These are phyloP conservation scores for Arthonia radiata DNA, from an alignment of 495 filamentous ascomycete species.

Conservation along the genomic window DNA sequence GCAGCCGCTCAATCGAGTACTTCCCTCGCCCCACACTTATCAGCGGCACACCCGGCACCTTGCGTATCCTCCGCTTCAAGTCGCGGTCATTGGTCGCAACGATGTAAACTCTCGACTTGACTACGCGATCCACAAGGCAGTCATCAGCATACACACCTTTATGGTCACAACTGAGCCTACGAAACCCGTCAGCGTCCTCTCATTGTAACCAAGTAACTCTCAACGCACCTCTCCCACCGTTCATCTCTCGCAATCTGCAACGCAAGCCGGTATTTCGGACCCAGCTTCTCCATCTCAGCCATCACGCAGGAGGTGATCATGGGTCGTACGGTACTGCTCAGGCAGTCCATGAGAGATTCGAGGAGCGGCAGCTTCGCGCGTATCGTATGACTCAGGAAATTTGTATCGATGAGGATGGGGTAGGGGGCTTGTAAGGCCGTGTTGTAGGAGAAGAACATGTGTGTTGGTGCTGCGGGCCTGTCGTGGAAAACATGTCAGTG, in stretches of 20 bases:
- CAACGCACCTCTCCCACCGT: constrained; percentile 64
- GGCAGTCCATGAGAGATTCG: constrained; percentile 65
- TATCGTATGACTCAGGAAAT: constrained; percentile 81
- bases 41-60: constrained; percentile 49
- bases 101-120: constrained; percentile 60
- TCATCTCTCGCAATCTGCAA: constrained; percentile 81
- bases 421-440: constrained; percentile 78
- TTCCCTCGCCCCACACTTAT: constrained; percentile 57
- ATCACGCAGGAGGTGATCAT: constrained; percentile 50
- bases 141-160: constrained; percentile 31
- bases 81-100: constrained; percentile 39
- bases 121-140: constrained; percentile 56
- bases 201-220: too few species aligned
- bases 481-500: constrained; percentile 2
- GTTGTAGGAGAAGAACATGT: constrained; percentile 90
- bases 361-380: constrained; percentile 73
- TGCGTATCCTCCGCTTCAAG: constrained; percentile 54
- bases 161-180: constrained; percentile 63
- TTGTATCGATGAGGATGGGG: constrained; percentile 61
- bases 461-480: constrained; percentile 51
- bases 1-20: constrained; percentile 79
- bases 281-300: constrained; percentile 79
- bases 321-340: constrained; percentile 40
- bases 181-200: too few species aligned
- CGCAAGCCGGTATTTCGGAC: constrained; percentile 69